These are phyloP conservation scores for Carex cristatella DNA, from an alignment of 176 grass and related monocot species.

Conservation along the genomic window DNA sequence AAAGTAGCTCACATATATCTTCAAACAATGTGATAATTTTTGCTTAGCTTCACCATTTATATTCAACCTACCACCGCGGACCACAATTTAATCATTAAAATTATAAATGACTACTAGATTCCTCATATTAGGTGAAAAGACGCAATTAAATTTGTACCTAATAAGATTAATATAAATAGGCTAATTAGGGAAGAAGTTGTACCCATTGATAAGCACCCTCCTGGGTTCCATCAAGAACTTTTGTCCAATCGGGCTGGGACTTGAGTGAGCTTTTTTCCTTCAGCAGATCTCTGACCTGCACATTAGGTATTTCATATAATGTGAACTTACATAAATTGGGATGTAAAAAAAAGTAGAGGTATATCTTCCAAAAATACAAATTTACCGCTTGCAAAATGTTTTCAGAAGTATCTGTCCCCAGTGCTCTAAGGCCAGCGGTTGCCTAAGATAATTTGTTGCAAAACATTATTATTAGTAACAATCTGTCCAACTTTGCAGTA, in stretches of 20 bases:
- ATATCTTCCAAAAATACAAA: slow-evolving; percentile 15
- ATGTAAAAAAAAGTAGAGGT: not conserved
- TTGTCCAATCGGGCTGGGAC: slow-evolving; percentile 82
- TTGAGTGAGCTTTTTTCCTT: slow-evolving; percentile 80
- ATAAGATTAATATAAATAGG: not conserved
- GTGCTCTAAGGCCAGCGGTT: slow-evolving; percentile 89
- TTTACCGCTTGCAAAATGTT: slow-evolving; percentile 92
- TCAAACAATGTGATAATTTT: not conserved
- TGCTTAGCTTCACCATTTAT: not conserved
- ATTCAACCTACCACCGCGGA: not conserved
- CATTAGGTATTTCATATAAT: slow-evolving; percentile 18
- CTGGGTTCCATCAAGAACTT: slow-evolving; percentile 90
- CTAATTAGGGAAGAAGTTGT: not conserved
- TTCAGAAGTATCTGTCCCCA: slow-evolving; percentile 77
- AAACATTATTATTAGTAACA: not conserved
- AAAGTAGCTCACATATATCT: not conserved
- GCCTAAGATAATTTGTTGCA: slow-evolving; percentile 49
- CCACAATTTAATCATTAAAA: not conserved
- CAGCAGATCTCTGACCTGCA: slow-evolving; percentile 86
- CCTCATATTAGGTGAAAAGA: not conserved
- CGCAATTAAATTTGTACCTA: not conserved
- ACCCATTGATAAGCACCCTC: slow-evolving; percentile 98
- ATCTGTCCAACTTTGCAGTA: not conserved
- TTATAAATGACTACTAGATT: not conserved
- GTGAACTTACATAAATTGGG: slow-evolving; percentile 7